Conservation (phyloP, 2,329 filamentous ascomycete species). For the Bipolaris gigantea region DNA sequence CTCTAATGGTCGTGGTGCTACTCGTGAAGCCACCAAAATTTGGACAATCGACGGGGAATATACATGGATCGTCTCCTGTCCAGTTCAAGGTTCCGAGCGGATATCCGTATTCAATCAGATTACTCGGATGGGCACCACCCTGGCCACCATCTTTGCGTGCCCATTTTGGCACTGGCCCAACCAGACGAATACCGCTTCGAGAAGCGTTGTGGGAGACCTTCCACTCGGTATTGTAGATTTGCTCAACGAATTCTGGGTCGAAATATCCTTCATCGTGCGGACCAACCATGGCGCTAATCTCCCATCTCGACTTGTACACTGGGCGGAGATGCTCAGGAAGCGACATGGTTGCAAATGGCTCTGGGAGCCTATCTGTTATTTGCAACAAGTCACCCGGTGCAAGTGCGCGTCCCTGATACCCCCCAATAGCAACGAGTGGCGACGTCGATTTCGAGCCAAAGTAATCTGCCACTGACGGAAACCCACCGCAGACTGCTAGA, state of each 20-base stretch:
- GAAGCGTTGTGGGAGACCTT: constrained; percentile 64
- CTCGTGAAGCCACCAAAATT: constrained; percentile 64
- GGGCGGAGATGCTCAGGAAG: constrained; percentile 54
- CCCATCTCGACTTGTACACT: constrained; percentile 55
- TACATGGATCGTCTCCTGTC: constrained; percentile 63
- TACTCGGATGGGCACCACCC: constrained; percentile 64
- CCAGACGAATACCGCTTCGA: constrained; percentile 61
- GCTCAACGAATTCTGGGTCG: constrained; percentile 55
- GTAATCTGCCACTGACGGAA: constrained; percentile 57
- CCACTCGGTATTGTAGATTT: constrained; percentile 61
- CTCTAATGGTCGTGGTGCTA: constrained; percentile 58
- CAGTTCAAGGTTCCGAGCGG: constrained; percentile 61
- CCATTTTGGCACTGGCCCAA: constrained; percentile 62
- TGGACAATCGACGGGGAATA: constrained; percentile 62
- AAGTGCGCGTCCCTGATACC: constrained; percentile 61
- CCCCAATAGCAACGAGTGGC: constrained; percentile 60
- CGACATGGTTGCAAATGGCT: constrained; percentile 32
- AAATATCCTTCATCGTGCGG: constrained; percentile 61
- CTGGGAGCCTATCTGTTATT: constrained; percentile 47
- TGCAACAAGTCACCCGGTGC: constrained; percentile 58
- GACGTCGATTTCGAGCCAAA: constrained; percentile 63
- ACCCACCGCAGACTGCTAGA: constrained; percentile 60
- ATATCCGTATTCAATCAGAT: constrained; percentile 59
- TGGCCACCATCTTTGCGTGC: constrained; percentile 63
- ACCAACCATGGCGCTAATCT: constrained; percentile 58